Evolutionary conservation across 1,284 basidiomycete species (phyloP), one percentile per base, ranked within the genome.

Genomic region (Boletus nobilissimus): DNA sequence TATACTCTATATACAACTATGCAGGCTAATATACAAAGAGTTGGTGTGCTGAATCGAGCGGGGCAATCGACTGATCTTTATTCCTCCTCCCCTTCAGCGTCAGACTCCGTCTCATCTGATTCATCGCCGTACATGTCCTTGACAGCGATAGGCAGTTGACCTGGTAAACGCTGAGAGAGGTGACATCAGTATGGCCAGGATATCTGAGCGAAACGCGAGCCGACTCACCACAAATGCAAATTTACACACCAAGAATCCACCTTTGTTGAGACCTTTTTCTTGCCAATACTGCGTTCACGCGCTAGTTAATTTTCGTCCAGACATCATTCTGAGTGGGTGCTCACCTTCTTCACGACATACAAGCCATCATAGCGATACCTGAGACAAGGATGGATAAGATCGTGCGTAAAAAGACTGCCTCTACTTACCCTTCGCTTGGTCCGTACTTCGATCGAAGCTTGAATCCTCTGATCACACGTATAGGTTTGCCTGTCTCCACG

Each of bases 361-460:
- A 97, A 87, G 1, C 96, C 96, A 81, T 96, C 94, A 83, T 97
- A 97, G 19, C 96, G 92, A 82, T 96, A 97, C 29, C 95, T 93
- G 76, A 60, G 51, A 72, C 48, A 26, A 74, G 32, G 57, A 4
- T 13, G 38, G 46, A 54, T 80, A 11, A 62, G 66, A 74, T 36
- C 36, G 38, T 24, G 10, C 19, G 16, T n/a, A 40, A 68, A 64
- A 48, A 78, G 73, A 2, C 36, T 26, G 22, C n/a, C 78, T 34
- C 16, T n/a, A 0, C 87, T 70, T 79, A 93, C 92, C 94, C 95
- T 88, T 94, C 92, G 39, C 86, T 88, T 22, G 95, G 95, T 19
- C 93, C 94, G 80, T 92, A 96, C 26, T 86, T 86, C 0, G 94
- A 94, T 32, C 86, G 83, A n/a, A 92, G 86, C 83, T 97, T 97